Base-by-base conservation (phyloP, 1,284 basidiomycete genomes). In the Sporisorium graminicola region DNA sequence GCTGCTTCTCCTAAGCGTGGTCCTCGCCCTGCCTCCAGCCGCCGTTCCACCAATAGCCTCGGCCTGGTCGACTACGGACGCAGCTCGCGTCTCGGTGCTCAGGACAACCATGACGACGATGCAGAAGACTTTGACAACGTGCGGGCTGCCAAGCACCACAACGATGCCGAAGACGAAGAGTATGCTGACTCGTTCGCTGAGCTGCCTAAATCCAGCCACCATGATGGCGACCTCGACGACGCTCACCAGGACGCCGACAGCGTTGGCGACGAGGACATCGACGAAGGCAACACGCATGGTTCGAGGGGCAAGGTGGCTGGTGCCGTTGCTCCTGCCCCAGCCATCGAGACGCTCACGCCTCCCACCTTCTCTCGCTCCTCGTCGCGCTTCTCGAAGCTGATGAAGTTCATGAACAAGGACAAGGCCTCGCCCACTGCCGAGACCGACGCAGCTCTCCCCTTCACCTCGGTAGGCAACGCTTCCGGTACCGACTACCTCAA, bases 371-470 rank as follows among this genome's bases (percentile, higher is more conserved):
- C 55, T 18, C 68, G 68, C 27, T 65, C 58, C 10, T 71, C 68
- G 29, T 65, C 71, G 43, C 71, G 71, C 37, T 68, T 74, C 58
- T 65, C 65, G 13, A 68, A 68, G 55, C 58, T 67, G 31, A 64
- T 74, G 29, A 74, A 74, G 55, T 74, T 74, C 55, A 68, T 74
- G 54, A 68, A 64, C 61, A 74, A 74, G 61, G 71, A 66, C 44
- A 62, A 58, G 52, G n/a, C 37, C 4, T 60, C 60, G 16, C 65
- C 70, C 24, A 40, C 55, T 12, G 40, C 53, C 42, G 69, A 71
- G 27, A 20, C 47, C 37, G 70, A 54, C 4, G 10, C 55, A 20
- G 59, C 35, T 16, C 26, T 58, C 5, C 58, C 59, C 6, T 62
- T 58, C 55, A 62, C 31, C 54, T 53, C 61, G 40, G 22, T 47